These are phyloP conservation scores for Pseudocercospora eumusae DNA, from an alignment of 2,329 filamentous ascomycete genomes.

Conservation along the genomic window DNA sequence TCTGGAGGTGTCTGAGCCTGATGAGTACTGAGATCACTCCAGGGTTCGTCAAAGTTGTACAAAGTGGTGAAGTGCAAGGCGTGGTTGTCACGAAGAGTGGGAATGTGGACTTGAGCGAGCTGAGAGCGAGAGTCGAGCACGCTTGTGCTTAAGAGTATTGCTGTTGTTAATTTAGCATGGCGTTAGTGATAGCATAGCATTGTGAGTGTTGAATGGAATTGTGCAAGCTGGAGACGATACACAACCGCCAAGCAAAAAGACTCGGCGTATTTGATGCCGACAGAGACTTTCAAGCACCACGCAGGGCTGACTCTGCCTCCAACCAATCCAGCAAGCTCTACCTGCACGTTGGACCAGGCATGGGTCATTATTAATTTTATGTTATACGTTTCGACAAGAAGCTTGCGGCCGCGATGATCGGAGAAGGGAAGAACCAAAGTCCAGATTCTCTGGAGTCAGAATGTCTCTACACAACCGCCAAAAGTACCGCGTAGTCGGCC, in stretches of 20 bases:
- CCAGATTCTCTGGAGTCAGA: background rate
- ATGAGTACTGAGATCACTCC: slow-evolving; percentile 48
- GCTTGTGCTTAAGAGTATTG: slow-evolving; percentile 15
- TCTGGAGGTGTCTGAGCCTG: slow-evolving; percentile 46
- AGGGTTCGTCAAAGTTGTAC: slow-evolving; percentile 46
- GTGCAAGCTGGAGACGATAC: no score
- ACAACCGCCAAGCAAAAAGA: background rate
- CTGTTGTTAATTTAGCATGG: background rate
- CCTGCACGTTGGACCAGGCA: background rate
- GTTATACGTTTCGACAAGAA: background rate
- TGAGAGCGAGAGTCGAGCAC: slow-evolving; percentile 34
- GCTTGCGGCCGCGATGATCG: background rate
- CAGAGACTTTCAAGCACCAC: background rate
- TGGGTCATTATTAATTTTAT: no score
- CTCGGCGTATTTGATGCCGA: background rate
- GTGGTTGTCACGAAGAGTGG: slow-evolving; percentile 45
- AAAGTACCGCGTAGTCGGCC: background rate
- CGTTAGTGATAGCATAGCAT: background rate
- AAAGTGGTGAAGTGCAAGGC: slow-evolving; percentile 45
- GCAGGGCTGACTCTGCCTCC: background rate
- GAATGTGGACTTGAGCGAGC: slow-evolving; percentile 30
- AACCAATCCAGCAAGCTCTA: background rate
- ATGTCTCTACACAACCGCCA: slow-evolving; percentile 1
- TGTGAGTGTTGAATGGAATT: background rate
- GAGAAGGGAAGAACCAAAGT: background rate